A percentile compares a stretch with the other conserved stretches of the same genome.
phyloP scores from a whole-genome alignment of 805 yeast genomes.

The Ogataea corticis region DNA sequence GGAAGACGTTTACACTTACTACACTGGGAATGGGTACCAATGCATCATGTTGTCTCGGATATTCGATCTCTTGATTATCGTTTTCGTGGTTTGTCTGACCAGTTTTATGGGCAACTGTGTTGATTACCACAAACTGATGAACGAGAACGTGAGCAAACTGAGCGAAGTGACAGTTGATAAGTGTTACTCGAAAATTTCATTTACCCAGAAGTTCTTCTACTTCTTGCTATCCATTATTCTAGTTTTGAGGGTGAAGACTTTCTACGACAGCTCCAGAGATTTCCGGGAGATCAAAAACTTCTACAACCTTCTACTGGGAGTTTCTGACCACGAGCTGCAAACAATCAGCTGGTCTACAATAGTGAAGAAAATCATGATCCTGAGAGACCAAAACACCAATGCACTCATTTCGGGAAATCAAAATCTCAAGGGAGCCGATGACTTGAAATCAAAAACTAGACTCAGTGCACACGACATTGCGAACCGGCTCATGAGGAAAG shows the following conservation, averaged over 20 bases:
- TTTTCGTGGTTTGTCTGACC: constrained; percentile 78
- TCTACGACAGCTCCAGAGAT: constrained; percentile 62
- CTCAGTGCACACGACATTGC: constrained; percentile 94
- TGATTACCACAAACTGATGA: constrained; percentile 46
- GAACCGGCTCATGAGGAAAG: constrained; percentile 92
- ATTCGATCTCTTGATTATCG: constrained; percentile 69
- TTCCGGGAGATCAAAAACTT: constrained; percentile 75
- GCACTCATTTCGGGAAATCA: constrained; percentile 53
- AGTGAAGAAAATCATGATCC: constrained; percentile 68
- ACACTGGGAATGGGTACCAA: constrained; percentile 78
- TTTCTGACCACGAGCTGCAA: constrained; percentile 80
- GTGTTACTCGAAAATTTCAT: constrained; percentile 49
- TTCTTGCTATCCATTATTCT: constrained; percentile 61
- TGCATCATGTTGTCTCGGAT: constrained; percentile 71
- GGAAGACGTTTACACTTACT: constrained; percentile 80
- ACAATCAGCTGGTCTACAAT: constrained; percentile 92
- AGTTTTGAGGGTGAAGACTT: constrained; percentile 50
- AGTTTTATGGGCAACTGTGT: constrained; percentile 82
- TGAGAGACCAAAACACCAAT: constrained; percentile 84
- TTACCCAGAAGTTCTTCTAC: constrained; percentile 56
- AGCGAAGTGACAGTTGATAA: constrained; percentile 44
- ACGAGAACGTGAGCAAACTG: constrained; percentile 36
- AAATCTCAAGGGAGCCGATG: constrained; percentile 40
- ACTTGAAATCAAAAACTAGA: constrained; percentile 67
- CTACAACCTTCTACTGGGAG: constrained; percentile 67